A percentile compares a stretch with the other conserved stretches of the same genome.
These are phyloP conservation scores for Gynostemma pentaphyllum DNA, from an alignment of 306 rosid species.

Conservation along the genomic window DNA sequence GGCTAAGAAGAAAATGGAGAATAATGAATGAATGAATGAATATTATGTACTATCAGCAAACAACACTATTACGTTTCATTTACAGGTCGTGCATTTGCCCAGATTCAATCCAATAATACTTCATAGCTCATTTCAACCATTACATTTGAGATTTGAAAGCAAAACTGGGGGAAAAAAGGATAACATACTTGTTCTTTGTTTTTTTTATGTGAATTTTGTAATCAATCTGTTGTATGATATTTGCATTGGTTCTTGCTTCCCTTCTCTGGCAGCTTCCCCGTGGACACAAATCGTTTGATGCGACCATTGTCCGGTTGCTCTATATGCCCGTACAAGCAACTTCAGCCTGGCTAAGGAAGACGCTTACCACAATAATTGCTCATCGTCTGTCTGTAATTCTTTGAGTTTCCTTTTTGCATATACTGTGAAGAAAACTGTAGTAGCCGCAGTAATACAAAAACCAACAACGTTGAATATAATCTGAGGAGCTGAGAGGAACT, in stretches of 20 bases:
- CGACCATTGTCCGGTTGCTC: not conserved
- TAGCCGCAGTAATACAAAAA: slow-evolving; percentile 36
- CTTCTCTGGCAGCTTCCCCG: not conserved
- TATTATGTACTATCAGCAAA: slow-evolving; percentile 5
- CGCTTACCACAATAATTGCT: slow-evolving; percentile 26
- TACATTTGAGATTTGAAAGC: slow-evolving; percentile 6
- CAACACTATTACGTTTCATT: not conserved
- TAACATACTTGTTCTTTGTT: not conserved
- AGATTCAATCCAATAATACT: slow-evolving; percentile 7
- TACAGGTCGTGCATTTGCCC: not conserved
- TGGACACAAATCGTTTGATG: not conserved
- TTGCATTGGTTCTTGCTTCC: not conserved
- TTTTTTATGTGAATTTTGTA: not conserved
- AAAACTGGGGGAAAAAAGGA: not conserved
- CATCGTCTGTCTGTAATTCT: slow-evolving; percentile 13
- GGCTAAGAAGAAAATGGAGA: not conserved
- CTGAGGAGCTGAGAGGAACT: slow-evolving; percentile 41
- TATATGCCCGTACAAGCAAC: not conserved
- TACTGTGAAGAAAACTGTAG: slow-evolving; percentile 53
- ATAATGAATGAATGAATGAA: no score
- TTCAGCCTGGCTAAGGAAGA: not conserved
- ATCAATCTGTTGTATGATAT: not conserved
- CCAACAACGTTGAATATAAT: slow-evolving; percentile 46
- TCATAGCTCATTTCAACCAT: slow-evolving; percentile 3
- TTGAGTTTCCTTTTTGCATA: slow-evolving; percentile 14